Conservation (phyloP, 768 basidiomycete species). For the Pleurotus djamor region DNA sequence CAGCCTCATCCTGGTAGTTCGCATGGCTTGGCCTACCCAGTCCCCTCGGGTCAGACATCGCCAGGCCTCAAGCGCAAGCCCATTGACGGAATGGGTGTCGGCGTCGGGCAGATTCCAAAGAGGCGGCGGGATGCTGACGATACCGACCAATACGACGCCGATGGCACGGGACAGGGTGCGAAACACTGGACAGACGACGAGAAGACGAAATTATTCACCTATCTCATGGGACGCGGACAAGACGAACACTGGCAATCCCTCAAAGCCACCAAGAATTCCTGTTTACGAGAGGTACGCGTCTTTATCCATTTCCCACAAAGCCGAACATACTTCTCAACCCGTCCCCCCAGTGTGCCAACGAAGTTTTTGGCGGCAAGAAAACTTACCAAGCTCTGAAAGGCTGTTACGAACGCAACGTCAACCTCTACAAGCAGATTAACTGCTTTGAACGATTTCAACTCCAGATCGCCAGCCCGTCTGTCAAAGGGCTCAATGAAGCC, state of each 20-base stretch:
- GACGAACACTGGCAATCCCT: constrained; percentile 81
- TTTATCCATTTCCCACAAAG: not conserved
- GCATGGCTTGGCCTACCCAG: not conserved
- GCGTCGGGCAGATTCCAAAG: constrained; percentile 36
- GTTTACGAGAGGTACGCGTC: constrained; percentile 65
- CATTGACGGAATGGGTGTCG: constrained; percentile 29
- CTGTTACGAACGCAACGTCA: constrained; percentile 84
- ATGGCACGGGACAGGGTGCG: constrained; percentile 55
- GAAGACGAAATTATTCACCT: constrained; percentile 73
- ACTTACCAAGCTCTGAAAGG: constrained; percentile 84
- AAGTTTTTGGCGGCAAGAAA: constrained; percentile 75
- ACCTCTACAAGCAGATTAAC: constrained; percentile 81
- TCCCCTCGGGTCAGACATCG: constrained; percentile 25
- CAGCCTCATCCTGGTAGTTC: constrained; percentile 9
- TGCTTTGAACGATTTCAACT: constrained; percentile 59
- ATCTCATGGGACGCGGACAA: constrained; percentile 70
- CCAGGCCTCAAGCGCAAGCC: constrained; percentile 54
- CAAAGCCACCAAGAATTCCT: constrained; percentile 79
- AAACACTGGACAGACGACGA: constrained; percentile 89
- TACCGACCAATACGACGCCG: constrained; percentile 39
- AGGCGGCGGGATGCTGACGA: constrained; percentile 46
- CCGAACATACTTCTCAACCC: constrained; percentile 4
- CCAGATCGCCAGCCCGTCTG: constrained; percentile 29
- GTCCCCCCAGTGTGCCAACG: constrained; percentile 54
- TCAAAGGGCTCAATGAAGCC: constrained; percentile 48